Evolutionary conservation across 495 filamentous ascomycete species (phyloP).

Genomic region (Terfezia boudieri): DNA sequence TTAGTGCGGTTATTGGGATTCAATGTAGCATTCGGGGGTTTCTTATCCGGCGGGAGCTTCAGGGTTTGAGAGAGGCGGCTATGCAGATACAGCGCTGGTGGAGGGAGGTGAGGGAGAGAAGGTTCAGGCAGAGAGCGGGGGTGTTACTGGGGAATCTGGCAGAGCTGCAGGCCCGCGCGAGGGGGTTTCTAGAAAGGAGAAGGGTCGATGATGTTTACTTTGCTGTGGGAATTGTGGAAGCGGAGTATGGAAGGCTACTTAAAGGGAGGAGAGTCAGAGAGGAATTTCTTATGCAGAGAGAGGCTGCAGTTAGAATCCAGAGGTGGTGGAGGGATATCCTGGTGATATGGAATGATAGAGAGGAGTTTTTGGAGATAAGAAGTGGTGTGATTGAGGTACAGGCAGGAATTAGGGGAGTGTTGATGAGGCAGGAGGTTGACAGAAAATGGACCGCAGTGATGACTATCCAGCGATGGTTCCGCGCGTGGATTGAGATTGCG

Average conservation of each 20-base stretch:
- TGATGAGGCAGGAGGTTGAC: conserved; percentile 1
- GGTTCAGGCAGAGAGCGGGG: conserved; percentile 11
- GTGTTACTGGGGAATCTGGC: conserved; percentile 8
- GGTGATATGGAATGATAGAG: conserved; percentile 1
- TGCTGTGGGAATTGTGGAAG: conserved; percentile 5
- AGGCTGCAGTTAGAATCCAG: conserved; percentile 8
- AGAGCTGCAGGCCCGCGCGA: conserved; percentile 11
- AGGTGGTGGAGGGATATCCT: conserved; percentile 8
- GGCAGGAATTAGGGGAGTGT: conserved; percentile 3
- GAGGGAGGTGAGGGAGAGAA: conserved; percentile 9
- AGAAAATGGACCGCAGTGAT: neutral
- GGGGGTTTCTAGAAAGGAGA: conserved; percentile 12
- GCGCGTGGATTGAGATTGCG: conserved; percentile 1
- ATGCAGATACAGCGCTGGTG: conserved; percentile 5
- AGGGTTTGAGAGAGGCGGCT: neutral
- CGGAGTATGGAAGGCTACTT: conserved; percentile 3
- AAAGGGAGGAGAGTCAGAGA: conserved; percentile 2
- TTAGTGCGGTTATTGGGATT: conserved; percentile 8
- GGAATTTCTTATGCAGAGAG: conserved; percentile 6
- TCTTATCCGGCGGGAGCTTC: conserved; percentile 4
- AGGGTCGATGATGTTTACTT: conserved; percentile 4
- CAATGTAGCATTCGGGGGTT: conserved; percentile 13
- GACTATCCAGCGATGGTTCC: conserved; percentile 2
- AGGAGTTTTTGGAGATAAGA: neutral
- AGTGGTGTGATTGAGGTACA: conserved; percentile 1